Percentiles rank a stretch among this genome's conserved stretches.
Conservation (phyloP, 169 alveolate genomes). For the Theileria sp. region DNA sequence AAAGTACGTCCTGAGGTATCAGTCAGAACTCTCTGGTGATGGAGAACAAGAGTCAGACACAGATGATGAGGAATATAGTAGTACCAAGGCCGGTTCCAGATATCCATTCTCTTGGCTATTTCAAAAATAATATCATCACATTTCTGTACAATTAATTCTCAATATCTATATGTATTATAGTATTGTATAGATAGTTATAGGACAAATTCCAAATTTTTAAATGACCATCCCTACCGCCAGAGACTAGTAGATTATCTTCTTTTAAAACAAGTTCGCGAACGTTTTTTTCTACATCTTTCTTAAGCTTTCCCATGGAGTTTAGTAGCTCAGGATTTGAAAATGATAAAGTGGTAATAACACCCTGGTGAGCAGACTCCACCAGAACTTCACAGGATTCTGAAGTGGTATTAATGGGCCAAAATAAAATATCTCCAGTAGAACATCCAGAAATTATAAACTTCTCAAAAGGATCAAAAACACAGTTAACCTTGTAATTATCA, state of each 20-base stretch:
- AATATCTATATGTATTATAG: not conserved
- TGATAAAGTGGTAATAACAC: constrained; percentile 44
- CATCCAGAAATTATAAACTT: constrained; percentile 67
- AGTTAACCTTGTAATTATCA: constrained; percentile 55
- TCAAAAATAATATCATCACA: constrained; percentile 2
- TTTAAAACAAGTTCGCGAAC: constrained; percentile 36
- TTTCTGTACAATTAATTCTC: not conserved
- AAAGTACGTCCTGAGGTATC: constrained; percentile 52
- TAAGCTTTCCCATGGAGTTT: constrained; percentile 42
- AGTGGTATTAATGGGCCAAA: constrained; percentile 47
- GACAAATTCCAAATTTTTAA: constrained; percentile 44
- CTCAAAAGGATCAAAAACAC: constrained; percentile 59
- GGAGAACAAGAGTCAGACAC: constrained; percentile 16
- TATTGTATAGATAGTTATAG: not conserved
- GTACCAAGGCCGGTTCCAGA: constrained; percentile 26
- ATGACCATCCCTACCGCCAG: constrained; percentile 64
- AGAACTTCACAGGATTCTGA: constrained; percentile 7
- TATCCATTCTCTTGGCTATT: constrained; percentile 68
- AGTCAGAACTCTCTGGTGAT: not conserved
- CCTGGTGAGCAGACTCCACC: constrained; percentile 48
- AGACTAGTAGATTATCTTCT: constrained; percentile 33
- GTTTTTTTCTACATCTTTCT: constrained; percentile 57
- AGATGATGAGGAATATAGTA: constrained; percentile 21
- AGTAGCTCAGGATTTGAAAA: constrained; percentile 63
- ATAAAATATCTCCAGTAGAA: constrained; percentile 63